These are phyloP conservation scores for Candida sojae DNA, from an alignment of 1,139 yeast species.

Conservation along the genomic window DNA sequence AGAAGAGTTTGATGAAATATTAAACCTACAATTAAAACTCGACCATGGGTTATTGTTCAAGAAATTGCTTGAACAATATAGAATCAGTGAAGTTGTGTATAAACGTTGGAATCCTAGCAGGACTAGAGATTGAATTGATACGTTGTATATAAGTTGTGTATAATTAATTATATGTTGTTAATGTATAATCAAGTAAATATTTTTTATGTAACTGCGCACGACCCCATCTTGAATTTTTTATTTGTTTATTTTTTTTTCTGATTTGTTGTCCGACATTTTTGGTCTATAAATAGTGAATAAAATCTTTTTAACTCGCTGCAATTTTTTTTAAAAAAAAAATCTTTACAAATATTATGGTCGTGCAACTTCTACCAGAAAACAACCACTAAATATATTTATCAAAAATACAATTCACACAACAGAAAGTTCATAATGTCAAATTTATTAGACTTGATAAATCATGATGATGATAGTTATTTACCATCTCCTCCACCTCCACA, in stretches of 20 bases:
- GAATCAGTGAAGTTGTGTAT: slow-evolving; percentile 65
- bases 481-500: slow-evolving; percentile 6
- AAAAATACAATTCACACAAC: neutral
- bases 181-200: neutral
- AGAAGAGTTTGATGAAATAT: slow-evolving; percentile 27
- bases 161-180: neutral
- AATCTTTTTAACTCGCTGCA: neutral
- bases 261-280: neutral
- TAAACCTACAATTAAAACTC: slow-evolving; percentile 14
- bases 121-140: slow-evolving; percentile 59
- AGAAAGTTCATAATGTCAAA: slow-evolving; percentile 13
- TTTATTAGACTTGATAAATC: slow-evolving; percentile 16
- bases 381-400: neutral
- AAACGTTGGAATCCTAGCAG: slow-evolving; percentile 84
- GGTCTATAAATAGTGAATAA: slow-evolving; percentile 1
- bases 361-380: neutral
- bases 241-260: neutral
- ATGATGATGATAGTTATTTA: slow-evolving; percentile 13
- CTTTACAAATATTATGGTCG: neutral
- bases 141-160: neutral
- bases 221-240: slow-evolving; percentile 2
- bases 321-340: neutral
- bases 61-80: slow-evolving; percentile 40
- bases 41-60: slow-evolving; percentile 22
- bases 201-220: neutral